A percentile compares a stretch with the other conserved stretches of the same genome.
Conservation (phyloP, 1,139 yeast genomes). For the Suzukiozyma palmioleophila region DNA sequence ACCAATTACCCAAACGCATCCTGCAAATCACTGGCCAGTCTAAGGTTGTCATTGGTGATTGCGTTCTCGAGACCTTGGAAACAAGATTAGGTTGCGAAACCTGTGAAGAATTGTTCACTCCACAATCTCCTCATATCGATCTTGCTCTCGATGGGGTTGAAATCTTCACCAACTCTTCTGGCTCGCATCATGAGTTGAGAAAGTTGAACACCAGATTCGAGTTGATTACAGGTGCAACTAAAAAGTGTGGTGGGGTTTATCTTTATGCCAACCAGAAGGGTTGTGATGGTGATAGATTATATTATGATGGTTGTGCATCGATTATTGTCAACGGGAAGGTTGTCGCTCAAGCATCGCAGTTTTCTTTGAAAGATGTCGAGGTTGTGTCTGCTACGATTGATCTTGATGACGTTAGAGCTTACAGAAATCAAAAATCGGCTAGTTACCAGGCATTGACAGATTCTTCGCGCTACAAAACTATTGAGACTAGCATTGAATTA, state of each 20-base stretch:
- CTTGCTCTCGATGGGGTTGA: slow-evolving; percentile 96
- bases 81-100: slow-evolving; percentile 94
- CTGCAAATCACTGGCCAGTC: slow-evolving; percentile 60
- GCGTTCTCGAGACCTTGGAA: slow-evolving; percentile 75
- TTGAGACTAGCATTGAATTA: slow-evolving; percentile 58
- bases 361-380: slow-evolving; percentile 85
- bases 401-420: slow-evolving; percentile 82
- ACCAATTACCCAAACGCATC: slow-evolving; percentile 64
- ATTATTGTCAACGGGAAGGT: slow-evolving; percentile 89
- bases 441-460: slow-evolving; percentile 66
- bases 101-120: slow-evolving; percentile 95
- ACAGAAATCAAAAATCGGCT: slow-evolving; percentile 73
- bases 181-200: slow-evolving; percentile 93
- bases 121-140: slow-evolving; percentile 88
- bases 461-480: slow-evolving; percentile 53
- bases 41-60: slow-evolving; percentile 82
- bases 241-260: slow-evolving; percentile 94
- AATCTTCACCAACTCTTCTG: slow-evolving; percentile 90
- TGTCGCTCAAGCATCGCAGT: slow-evolving; percentile 91
- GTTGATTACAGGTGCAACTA: slow-evolving; percentile 85
- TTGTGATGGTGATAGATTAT: slow-evolving; percentile 95
- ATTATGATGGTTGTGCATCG: slow-evolving; percentile 95
- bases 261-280: slow-evolving; percentile 94
- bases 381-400: slow-evolving; percentile 92
- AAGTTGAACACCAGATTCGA: slow-evolving; percentile 81